Percentiles rank a stretch among this genome's conserved stretches.
Evolutionary conservation across 306 rosid genomes (phyloP).

Genomic region (Chamaecrista fasciculata): DNA sequence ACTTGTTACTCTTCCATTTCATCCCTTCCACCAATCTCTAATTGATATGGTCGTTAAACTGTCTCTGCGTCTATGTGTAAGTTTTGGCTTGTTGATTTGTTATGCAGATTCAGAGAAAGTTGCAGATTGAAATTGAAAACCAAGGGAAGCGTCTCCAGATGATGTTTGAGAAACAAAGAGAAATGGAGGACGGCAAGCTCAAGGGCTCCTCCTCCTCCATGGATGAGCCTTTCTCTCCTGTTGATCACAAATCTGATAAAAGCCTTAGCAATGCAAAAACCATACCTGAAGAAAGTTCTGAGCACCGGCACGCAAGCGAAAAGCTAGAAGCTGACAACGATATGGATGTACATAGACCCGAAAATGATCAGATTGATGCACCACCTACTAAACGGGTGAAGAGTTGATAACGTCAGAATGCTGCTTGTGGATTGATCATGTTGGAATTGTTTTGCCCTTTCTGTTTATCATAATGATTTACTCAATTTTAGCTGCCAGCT

Average conservation of each 20-base stretch:
- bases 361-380: slow-evolving; percentile 28
- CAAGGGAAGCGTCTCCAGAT: slow-evolving; percentile 74
- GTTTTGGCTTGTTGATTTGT: slow-evolving; percentile 18
- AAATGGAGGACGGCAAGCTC: slow-evolving; percentile 47
- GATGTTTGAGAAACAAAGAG: slow-evolving; percentile 79
- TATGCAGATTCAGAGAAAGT: slow-evolving; percentile 72
- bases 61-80: not conserved
- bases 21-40: not conserved
- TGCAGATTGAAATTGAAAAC: slow-evolving; percentile 83
- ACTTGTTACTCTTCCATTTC: not conserved
- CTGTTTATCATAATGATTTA: slow-evolving; percentile 30
- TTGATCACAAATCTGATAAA: slow-evolving; percentile 23
- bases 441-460: not conserved
- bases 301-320: slow-evolving; percentile 32
- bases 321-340: slow-evolving; percentile 31
- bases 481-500: slow-evolving; percentile 19
- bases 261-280: not conserved
- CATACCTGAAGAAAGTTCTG: slow-evolving; percentile 34
- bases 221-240: slow-evolving; percentile 33
- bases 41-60: not conserved
- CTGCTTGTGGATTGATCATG: slow-evolving; percentile 18
- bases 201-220: slow-evolving; percentile 44
- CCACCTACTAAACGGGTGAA: slow-evolving; percentile 60
- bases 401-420: slow-evolving; percentile 32
- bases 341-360: slow-evolving; percentile 19